phyloP scores from a whole-genome alignment of 257 asterid species.

The Scutellaria baicalensis region DNA sequence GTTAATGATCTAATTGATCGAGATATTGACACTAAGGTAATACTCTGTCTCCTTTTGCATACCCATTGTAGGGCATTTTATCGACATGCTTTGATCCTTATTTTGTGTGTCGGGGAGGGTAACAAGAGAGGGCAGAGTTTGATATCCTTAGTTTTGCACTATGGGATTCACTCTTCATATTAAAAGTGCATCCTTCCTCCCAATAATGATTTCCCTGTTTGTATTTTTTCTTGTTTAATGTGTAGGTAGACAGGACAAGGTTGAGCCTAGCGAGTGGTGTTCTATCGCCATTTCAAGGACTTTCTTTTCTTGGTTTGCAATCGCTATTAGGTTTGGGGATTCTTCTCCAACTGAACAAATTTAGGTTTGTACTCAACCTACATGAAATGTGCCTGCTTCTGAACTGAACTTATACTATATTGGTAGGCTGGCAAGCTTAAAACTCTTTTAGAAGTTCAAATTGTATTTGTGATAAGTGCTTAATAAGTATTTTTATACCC shows the following conservation, averaged over 20 bases:
- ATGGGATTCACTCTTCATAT: neutral
- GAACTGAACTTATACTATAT: neutral
- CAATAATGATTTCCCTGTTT: slow-evolving; percentile 2
- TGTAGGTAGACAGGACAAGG: slow-evolving; percentile 92
- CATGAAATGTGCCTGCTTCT: neutral
- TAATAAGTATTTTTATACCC: neutral
- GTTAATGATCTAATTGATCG: slow-evolving; percentile 83
- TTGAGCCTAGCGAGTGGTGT: slow-evolving; percentile 89
- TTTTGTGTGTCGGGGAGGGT: neutral
- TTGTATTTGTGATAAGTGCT: neutral
- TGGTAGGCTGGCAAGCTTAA: neutral
- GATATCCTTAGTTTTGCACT: slow-evolving; percentile 1
- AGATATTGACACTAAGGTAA: slow-evolving; percentile 81
- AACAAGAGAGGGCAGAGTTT: neutral
- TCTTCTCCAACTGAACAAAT: slow-evolving; percentile 75
- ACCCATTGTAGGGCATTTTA: neutral
- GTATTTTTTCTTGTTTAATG: slow-evolving; percentile 33
- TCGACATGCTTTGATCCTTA: slow-evolving; percentile 1
- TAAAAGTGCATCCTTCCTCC: slow-evolving; percentile 1
- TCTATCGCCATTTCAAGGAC: slow-evolving; percentile 75
- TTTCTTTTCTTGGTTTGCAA: slow-evolving; percentile 81
- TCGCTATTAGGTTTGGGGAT: slow-evolving; percentile 82
- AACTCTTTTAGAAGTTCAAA: neutral
- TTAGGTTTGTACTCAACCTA: slow-evolving; percentile 48
- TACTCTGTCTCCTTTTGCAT: neutral